These are phyloP conservation scores for Metschnikowia rubicola DNA, from an alignment of 805 yeast genomes.

Conservation along the genomic window DNA sequence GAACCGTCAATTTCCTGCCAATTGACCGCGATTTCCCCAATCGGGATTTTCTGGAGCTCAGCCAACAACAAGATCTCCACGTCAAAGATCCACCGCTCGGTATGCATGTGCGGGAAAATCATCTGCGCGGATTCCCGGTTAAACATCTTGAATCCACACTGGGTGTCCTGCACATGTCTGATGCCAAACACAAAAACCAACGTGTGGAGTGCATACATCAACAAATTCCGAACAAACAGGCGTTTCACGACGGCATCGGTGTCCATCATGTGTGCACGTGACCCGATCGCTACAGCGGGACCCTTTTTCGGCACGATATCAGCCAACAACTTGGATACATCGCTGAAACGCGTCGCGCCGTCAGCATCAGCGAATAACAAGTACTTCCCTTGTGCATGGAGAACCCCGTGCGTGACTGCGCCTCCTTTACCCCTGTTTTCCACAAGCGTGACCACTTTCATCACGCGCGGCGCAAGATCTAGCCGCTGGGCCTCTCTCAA, in stretches of 20 bases:
- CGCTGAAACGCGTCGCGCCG: constrained; percentile 85
- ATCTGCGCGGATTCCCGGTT: constrained; percentile 59
- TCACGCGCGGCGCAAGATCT: constrained; percentile 49
- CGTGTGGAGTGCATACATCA: constrained; percentile 90
- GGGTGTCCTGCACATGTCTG: constrained; percentile 83
- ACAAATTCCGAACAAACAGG: constrained; percentile 78
- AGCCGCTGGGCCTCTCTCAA: constrained; percentile 53
- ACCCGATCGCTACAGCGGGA: constrained; percentile 79
- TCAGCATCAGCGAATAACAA: constrained; percentile 95
- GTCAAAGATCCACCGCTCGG: constrained; percentile 98
- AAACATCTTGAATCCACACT: constrained; percentile 95
- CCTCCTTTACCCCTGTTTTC: constrained; percentile 89
- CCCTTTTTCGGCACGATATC: constrained; percentile 30
- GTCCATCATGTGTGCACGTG: constrained; percentile 94
- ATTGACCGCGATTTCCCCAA: constrained; percentile 78
- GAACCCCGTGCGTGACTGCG: constrained; percentile 91
- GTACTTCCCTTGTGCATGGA: constrained; percentile 66
- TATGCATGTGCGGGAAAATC: constrained; percentile 89
- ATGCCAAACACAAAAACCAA: constrained; percentile 88
- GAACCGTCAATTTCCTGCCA: constrained; percentile 99
- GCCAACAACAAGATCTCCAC: constrained; percentile 88
- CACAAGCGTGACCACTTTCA: constrained; percentile 68
- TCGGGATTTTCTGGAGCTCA: constrained; percentile 59
- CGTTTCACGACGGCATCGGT: constrained; percentile 97
- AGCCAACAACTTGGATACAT: constrained; percentile 50